Evolutionary conservation across 78 protist genomes (phyloP), one percentile per base, ranked within the genome.

Genomic region (Dictyostelium brefeldianum): DNA sequence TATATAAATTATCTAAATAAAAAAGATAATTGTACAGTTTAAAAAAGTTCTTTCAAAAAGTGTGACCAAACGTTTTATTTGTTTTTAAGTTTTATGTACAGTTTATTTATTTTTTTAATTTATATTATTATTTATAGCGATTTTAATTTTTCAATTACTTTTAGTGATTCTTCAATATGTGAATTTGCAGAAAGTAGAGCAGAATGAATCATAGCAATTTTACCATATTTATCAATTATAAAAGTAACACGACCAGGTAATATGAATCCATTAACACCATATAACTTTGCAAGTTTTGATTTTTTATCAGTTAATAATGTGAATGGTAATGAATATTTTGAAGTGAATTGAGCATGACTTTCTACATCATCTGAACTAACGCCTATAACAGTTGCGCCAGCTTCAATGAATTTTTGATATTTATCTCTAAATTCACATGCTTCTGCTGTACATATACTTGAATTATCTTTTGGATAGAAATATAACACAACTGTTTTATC

Each of bases 361-460:
- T 80, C 95, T 11, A 56, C 25, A 31, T 20, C 22, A 31, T 90
- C 95, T 25, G 73, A 20, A 22, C 81, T 67, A n/a, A 90, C 89
- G 31, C 95, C 95, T 3, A 90, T 57, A 56, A 90, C 95, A 27
- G 51, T 27, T 57, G 27, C 59, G 11, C 90, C 81, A n/a, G 82
- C 82, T n/a, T 67, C 53, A 73, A 59, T 81, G 46, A 90, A 90
- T 18, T 81, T n/a, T 62, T 73, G 78, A 65, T 81, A 90, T 29
- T 71, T 73, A 57, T 90, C 95, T 22, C 95, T 54, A 85, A 90
- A 90, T 48, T 57, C 65, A 82, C 95, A 90, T n/a, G 95, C 95
- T 31, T 90, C 65, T 29, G 48, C 36, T 27, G 95, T 90, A 54
- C 95, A 90, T 9, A 80, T 89, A 22, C 89, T 80, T 4, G 89